These are phyloP conservation scores for Xylaria flabelliformis DNA, from an alignment of 495 filamentous ascomycete species.

Conservation along the genomic window DNA sequence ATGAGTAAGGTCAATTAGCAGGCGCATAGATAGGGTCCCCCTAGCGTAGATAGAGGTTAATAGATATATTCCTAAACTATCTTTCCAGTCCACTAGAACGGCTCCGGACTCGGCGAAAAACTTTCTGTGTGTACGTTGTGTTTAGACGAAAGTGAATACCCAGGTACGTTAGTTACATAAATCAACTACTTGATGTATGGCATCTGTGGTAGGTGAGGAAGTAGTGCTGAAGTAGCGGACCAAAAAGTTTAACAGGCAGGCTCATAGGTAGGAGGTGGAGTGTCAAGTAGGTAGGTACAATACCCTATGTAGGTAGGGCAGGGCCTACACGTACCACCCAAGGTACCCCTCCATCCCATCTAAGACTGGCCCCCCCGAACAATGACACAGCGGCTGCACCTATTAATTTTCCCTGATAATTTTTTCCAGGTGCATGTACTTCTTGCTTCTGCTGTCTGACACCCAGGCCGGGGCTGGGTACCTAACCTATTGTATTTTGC, in stretches of 20 bases:
- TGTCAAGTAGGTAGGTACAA: neutral
- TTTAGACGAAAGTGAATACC: neutral
- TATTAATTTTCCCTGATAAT: slow-evolving; percentile 14
- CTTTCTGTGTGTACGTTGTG: neutral
- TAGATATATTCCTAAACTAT: neutral
- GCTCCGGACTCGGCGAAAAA: neutral
- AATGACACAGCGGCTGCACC: neutral
- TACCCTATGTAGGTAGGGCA: neutral
- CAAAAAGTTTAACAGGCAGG: neutral
- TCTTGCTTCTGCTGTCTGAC: slow-evolving; percentile 7
- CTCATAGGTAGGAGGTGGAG: neutral
- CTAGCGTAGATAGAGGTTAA: neutral
- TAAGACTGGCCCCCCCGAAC: slow-evolving; percentile 7
- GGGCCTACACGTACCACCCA: slow-evolving; percentile 18
- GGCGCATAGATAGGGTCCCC: neutral
- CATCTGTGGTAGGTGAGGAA: neutral
- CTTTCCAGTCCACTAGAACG: neutral
- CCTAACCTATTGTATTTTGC: slow-evolving; percentile 16
- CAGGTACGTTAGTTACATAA: neutral
- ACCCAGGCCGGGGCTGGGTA: slow-evolving; percentile 11
- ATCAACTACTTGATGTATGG: neutral
- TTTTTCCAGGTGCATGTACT: slow-evolving; percentile 15
- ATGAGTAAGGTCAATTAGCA: slow-evolving; percentile 1
- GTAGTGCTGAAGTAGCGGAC: neutral
- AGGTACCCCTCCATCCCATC: slow-evolving; percentile 9